A percentile compares a stretch with the other conserved stretches of the same genome.
These are phyloP conservation scores for Plasmodium gonderi DNA, from an alignment of 169 alveolate species.

Conservation along the genomic window DNA sequence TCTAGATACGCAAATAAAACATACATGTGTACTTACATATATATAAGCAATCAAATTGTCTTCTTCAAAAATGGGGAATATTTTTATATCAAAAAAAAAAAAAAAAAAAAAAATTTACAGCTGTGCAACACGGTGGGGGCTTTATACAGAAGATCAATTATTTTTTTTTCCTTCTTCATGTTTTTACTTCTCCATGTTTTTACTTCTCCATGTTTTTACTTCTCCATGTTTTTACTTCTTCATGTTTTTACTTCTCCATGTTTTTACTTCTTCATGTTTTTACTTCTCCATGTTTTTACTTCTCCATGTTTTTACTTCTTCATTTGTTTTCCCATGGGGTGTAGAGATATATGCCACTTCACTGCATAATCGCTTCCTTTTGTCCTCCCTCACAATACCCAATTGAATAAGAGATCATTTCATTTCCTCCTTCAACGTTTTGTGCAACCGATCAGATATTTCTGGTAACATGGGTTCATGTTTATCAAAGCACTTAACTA, in stretches of 20 bases:
- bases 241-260: too few species aligned
- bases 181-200: neutral
- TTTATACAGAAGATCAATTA: neutral
- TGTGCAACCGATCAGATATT: conserved; percentile 75
- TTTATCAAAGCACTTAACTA: conserved; percentile 81
- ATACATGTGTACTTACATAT: neutral
- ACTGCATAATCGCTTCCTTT: too few species aligned
- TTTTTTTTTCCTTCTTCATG: neutral
- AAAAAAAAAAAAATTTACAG: neutral
- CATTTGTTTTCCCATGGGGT: too few species aligned
- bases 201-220: too few species aligned
- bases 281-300: too few species aligned
- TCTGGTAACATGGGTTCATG: conserved; percentile 79
- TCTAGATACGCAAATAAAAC: neutral
- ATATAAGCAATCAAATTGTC: neutral
- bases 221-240: conserved; percentile 47
- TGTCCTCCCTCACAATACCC: too few species aligned
- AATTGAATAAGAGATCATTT: too few species aligned
- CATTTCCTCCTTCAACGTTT: conserved; percentile 70
- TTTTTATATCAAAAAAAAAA: neutral
- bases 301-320: conserved; percentile 47
- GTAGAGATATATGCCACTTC: too few species aligned
- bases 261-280: conserved; percentile 63
- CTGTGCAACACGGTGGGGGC: neutral
- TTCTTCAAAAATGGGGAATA: neutral